Base-by-base conservation (phyloP, 2,329 filamentous ascomycete genomes). In the Phialophora tarda region DNA sequence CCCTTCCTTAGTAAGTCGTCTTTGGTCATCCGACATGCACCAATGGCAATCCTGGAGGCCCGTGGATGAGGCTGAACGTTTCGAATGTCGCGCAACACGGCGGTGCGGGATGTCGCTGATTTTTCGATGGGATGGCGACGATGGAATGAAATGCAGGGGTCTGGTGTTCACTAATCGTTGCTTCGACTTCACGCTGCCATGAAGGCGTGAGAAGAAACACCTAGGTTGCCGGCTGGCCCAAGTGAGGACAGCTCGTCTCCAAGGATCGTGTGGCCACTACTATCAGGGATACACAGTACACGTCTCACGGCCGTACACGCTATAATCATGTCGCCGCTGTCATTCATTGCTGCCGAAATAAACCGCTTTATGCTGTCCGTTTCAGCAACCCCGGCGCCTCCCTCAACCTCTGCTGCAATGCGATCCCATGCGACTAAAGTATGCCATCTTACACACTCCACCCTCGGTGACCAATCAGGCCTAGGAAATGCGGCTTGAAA, bases 401-500 rank as follows among this genome's bases (percentile, higher is more conserved):
- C n/a, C 48, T 28, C 48, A 23, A 17, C 23, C 24, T 7, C 21
- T 28, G 21, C 21, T 28, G n/a, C 47, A 50, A 50, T 21, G n/a
- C 47, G 4, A 21, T 23, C 21, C 47, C 10, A 51, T 51, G 24
- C 48, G 10, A 6, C 26, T 51, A 51, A 14, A 51, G 14, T 51
- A 26, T 26, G 24, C 21, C 48, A 51, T 23, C 48, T 51, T 51
- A 51, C 24, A 51, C 48, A 51, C 8, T 51, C 48, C 48, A 26
- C 3, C 21, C 10, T 51, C 48, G 8, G 10, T 4, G 26, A 51
- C 11, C 3, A 4, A 14, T 2, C 23, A 26, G 21, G 24, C 48
- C 21, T 12, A 28, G 48, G 24, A 26, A 26, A 51, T 51, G 48
- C 23, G 48, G 48, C 24, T 28, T 51, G 48, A 51, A 51, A 51